Percentiles rank a stretch among this genome's conserved stretches.
Evolutionary conservation across 345 rosid species (phyloP).

Genomic region (Garcia nutans): DNA sequence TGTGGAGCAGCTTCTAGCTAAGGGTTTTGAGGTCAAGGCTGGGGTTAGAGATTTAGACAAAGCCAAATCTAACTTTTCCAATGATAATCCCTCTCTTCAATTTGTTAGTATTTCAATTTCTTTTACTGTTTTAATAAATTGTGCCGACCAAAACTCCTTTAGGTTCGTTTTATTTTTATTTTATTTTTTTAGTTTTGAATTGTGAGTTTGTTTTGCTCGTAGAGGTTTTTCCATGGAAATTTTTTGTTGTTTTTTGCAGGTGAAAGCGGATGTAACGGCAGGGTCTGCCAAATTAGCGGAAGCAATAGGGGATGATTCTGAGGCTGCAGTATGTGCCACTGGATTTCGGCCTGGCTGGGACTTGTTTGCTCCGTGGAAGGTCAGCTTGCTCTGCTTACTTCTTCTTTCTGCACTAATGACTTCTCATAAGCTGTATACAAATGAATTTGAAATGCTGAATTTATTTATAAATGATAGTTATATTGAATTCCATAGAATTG

Average conservation of each 20-base stretch:
- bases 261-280: constrained; percentile 82
- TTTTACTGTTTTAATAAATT: neutral
- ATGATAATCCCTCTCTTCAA: constrained; percentile 63
- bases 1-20: constrained; percentile 73
- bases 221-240: neutral
- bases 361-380: constrained; percentile 88
- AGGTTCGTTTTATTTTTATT: constrained; percentile 3
- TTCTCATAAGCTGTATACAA: neutral
- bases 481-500: too few relatives aligned
- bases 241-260: constrained; percentile 46
- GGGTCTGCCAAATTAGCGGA: constrained; percentile 77
- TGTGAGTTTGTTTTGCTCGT: neutral
- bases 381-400: constrained; percentile 10
- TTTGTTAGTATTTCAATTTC: constrained; percentile 43
- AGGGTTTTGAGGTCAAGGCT: constrained; percentile 82
- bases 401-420: neutral
- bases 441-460: neutral
- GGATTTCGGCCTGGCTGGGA: constrained; percentile 84
- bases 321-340: constrained; percentile 82
- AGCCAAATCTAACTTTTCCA: constrained; percentile 55
- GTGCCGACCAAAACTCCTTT: constrained; percentile 1
- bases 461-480: too few relatives aligned
- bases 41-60: constrained; percentile 78
- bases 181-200: neutral
- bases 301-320: constrained; percentile 76